These are phyloP conservation scores for Phytophthora rubi DNA, from an alignment of 352 stramenopile species.

Conservation along the genomic window DNA sequence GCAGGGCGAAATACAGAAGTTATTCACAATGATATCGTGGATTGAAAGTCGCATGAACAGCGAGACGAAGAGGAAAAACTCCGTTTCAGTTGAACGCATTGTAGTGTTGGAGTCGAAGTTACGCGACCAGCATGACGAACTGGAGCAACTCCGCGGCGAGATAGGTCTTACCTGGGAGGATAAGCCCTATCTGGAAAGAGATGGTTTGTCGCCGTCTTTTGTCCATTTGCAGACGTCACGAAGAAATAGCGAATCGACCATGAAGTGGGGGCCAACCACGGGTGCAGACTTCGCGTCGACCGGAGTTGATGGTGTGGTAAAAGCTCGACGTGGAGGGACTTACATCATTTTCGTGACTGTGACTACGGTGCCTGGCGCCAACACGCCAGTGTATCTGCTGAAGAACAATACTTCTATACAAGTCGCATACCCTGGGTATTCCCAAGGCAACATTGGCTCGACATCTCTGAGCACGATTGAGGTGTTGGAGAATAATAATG, in stretches of 20 bases:
- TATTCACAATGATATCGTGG: neutral
- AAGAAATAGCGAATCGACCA: too few relatives aligned
- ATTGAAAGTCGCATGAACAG: too few relatives aligned
- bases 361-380: too few relatives aligned
- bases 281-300: too few relatives aligned
- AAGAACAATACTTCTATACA: too few relatives aligned
- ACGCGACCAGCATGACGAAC: slow-evolving; percentile 5
- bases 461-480: neutral
- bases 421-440: neutral
- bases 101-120: slow-evolving; percentile 12
- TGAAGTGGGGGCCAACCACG: too few relatives aligned
- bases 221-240: too few relatives aligned
- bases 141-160: neutral
- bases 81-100: slow-evolving; percentile 10
- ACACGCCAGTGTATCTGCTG: too few relatives aligned
- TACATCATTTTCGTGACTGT: too few relatives aligned
- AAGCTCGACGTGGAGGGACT: too few relatives aligned
- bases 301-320: too few relatives aligned
- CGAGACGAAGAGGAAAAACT: neutral
- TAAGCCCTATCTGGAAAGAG: neutral
- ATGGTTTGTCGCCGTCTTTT: neutral
- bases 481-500: neutral
- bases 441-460: neutral
- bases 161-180: neutral
- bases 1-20: slow-evolving; percentile 1